phyloP scores from a whole-genome alignment of 257 asterid genomes.

The Scutellaria minor region DNA sequence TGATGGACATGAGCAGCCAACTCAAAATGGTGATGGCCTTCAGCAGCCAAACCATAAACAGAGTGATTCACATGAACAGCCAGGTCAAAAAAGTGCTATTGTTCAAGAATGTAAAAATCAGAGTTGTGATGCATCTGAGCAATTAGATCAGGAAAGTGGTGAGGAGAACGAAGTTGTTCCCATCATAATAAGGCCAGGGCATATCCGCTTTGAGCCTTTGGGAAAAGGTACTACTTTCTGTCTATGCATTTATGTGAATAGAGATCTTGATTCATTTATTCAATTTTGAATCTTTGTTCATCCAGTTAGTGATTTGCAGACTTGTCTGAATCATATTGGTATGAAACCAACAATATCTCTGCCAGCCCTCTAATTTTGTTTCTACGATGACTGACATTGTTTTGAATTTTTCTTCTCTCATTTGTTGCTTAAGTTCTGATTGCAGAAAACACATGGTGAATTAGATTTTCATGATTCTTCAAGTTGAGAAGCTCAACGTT shows the following conservation, averaged over 20 bases:
- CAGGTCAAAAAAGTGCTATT: conserved; percentile 40
- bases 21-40: conserved; percentile 43
- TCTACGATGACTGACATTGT: background rate
- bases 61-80: conserved; percentile 37
- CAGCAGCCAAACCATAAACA: conserved; percentile 45
- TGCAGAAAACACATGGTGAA: conserved; percentile 22
- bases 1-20: conserved; percentile 38
- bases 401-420: conserved; percentile 23
- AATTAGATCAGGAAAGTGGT: conserved; percentile 45
- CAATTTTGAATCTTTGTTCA: background rate
- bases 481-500: conserved; percentile 17
- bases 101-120: conserved; percentile 41
- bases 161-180: conserved; percentile 76
- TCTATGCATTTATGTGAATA: conserved; percentile 5
- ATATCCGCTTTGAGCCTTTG: conserved; percentile 88
- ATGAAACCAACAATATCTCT: conserved; percentile 11
- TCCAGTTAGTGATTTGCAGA: conserved; percentile 22
- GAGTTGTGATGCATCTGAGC: conserved; percentile 40
- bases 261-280: conserved; percentile 24
- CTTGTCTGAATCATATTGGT: background rate
- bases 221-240: conserved; percentile 61
- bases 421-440: conserved; percentile 7
- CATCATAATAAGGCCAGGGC: conserved; percentile 83
- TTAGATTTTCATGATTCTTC: conserved; percentile 30
- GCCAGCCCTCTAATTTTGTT: conserved; percentile 19